Evolutionary conservation across 2,329 filamentous ascomycete genomes (phyloP).

Genomic region (Penicillium sp.): DNA sequence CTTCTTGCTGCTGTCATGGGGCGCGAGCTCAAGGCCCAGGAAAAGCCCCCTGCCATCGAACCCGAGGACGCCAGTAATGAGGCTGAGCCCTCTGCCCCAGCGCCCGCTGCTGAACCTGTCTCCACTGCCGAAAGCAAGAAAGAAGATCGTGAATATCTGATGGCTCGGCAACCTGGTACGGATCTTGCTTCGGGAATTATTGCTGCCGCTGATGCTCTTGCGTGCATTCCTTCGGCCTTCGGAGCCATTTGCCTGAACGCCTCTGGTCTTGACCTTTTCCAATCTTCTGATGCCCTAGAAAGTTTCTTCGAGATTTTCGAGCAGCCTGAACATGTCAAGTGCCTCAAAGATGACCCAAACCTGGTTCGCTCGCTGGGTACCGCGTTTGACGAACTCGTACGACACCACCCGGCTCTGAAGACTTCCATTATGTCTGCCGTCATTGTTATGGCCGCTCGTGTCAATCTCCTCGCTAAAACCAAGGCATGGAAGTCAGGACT

Average conservation of each 20-base stretch:
- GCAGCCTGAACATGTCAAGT: slow-evolving; percentile 82
- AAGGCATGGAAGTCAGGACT: slow-evolving; percentile 69
- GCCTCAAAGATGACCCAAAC: slow-evolving; percentile 73
- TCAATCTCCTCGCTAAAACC: slow-evolving; percentile 70
- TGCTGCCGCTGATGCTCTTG: slow-evolving; percentile 85
- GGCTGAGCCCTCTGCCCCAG: slow-evolving; percentile 39
- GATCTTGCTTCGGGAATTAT: slow-evolving; percentile 70
- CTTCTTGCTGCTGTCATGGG: slow-evolving; percentile 78
- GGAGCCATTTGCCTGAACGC: slow-evolving; percentile 93
- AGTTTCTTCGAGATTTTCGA: slow-evolving; percentile 97
- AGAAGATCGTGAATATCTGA: slow-evolving; percentile 29
- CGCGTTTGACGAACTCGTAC: slow-evolving; percentile 89
- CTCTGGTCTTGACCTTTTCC: slow-evolving; percentile 82
- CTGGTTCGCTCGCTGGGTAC: slow-evolving; percentile 74
- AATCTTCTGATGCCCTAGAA: slow-evolving; percentile 76
- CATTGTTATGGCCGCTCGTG: slow-evolving; percentile 81
- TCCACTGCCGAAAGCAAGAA: slow-evolving; percentile 20
- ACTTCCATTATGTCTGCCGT: slow-evolving; percentile 80
- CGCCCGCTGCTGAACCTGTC: slow-evolving; percentile 36
- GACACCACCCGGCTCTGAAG: slow-evolving; percentile 86
- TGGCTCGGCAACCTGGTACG: slow-evolving; percentile 31
- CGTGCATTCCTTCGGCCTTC: slow-evolving; percentile 80
- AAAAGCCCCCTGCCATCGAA: slow-evolving; percentile 32
- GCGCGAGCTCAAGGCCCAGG: slow-evolving; percentile 36
- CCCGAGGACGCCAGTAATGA: slow-evolving; percentile 20